phyloP scores from a whole-genome alignment of 2,329 filamentous ascomycete species.

The Rhynchosporium graminicola region DNA sequence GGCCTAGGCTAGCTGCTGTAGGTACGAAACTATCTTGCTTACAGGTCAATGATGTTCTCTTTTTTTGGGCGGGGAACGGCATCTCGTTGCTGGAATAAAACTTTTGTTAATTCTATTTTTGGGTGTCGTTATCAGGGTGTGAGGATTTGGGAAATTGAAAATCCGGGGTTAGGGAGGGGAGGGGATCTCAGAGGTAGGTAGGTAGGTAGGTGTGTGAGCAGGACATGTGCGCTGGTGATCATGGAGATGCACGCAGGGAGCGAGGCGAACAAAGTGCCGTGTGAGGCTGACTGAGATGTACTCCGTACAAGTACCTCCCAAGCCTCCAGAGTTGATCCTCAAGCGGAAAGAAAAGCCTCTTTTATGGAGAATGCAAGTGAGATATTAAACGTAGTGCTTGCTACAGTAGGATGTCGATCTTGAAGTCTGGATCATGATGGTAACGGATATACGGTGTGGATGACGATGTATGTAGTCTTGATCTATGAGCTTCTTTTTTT shows the following conservation, averaged over 20 bases:
- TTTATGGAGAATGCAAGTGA: constrained; percentile 7
- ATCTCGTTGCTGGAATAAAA: background rate
- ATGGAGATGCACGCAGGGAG: background rate
- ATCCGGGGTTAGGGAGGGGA: background rate
- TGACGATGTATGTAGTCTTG: background rate
- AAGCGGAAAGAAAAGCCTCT: background rate
- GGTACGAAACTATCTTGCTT: too few relatives aligned
- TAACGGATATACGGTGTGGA: background rate
- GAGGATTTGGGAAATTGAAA: background rate
- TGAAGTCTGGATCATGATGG: background rate
- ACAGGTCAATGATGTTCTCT: too few relatives aligned
- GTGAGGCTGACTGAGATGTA: constrained; percentile 12
- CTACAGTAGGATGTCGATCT: constrained; percentile 1
- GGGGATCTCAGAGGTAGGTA: background rate
- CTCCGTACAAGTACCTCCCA: too few relatives aligned
- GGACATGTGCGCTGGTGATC: background rate
- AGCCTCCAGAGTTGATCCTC: too few relatives aligned
- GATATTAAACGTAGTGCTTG: background rate
- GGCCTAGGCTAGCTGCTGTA: too few relatives aligned
- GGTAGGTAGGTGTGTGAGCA: too few relatives aligned
- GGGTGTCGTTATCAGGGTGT: background rate
- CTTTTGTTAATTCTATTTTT: too few relatives aligned
- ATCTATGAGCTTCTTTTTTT: too few relatives aligned
- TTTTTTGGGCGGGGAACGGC: background rate
- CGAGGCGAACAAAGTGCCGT: constrained; percentile 2